Base-by-base conservation (phyloP, 2,329 filamentous ascomycete species). In the Raffaelea albimanens region DNA sequence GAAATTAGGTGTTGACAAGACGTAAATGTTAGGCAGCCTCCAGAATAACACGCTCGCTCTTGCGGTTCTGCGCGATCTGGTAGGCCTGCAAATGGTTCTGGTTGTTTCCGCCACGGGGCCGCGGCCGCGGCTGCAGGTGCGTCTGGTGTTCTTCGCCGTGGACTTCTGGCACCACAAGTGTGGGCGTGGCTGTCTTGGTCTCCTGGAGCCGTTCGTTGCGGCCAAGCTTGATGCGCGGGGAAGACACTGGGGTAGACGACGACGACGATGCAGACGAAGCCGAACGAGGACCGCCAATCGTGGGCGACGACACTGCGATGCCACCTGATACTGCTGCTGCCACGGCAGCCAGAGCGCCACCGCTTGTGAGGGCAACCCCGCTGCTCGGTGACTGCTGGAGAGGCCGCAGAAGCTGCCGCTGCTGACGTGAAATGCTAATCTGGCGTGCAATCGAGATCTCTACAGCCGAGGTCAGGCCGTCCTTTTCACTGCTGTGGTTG, bases 371-470 rank as follows among this genome's bases (percentile, higher is more conserved):
- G 25, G 25, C 25, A 13, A 13, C 7, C 46, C 9, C 11, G 40
- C 5, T 14, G 14, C 31, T 5, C 22, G 8, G 31, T 29, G n/a
- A 40, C 31, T 38, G 47, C 47, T 21, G 50, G 33, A 80, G 62
- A 13, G 78, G 76, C 43, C 73, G 70, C 18, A 83, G 64, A 52
- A 83, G 64, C 57, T 75, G 72, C 18, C 76, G 69, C 60, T 84
- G 82, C 61, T 80, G 71, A 13, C 74, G 67, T 13, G 79, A 82
- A 22, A 85, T 67, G 53, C 76, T 82, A 54, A 85, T 83, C 59
- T 85, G 80, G 2, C 82, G 70, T 0, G 81, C 81, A 54, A 85
- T 84, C 2, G 80, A 83, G 41, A 82, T 70, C 60, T 83, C 76
- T 4, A 82, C 79, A 2, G 80, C 76, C 40, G 71, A 71, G 52